These are phyloP conservation scores for Fraxinus platypoda DNA, from an alignment of 305 asterid species.

Conservation along the genomic window DNA sequence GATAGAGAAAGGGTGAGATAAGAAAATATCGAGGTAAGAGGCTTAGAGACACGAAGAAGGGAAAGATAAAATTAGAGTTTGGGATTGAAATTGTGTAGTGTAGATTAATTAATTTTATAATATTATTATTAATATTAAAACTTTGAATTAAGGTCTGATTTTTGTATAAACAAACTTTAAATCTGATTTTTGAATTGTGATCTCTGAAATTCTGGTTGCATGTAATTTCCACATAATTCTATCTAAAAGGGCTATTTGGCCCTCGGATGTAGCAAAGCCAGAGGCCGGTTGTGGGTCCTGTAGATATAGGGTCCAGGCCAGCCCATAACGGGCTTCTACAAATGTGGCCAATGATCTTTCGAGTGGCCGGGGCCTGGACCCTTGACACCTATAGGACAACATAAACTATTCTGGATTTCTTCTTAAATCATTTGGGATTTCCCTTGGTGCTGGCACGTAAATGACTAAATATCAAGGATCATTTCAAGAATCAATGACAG, in stretches of 20 bases:
- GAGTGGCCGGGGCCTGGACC: background rate
- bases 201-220: too few species aligned
- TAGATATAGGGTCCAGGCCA: background rate
- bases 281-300: background rate
- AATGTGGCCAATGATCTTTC: background rate
- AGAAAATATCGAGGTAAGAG: too few species aligned
- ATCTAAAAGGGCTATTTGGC: background rate
- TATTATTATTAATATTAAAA: too few species aligned
- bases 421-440: background rate
- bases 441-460: background rate
- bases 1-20: too few species aligned
- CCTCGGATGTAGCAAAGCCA: background rate
- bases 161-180: too few species aligned
- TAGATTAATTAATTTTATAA: too few species aligned
- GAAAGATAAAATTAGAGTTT: too few species aligned
- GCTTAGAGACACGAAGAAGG: too few species aligned
- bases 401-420: background rate
- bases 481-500: background rate
- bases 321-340: background rate
- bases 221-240: background rate
- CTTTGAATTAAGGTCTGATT: too few species aligned
- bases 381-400: background rate
- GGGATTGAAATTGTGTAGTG: too few species aligned
- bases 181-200: too few species aligned
- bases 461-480: background rate